Conservation (phyloP, 2,329 filamentous ascomycete species). For the Fusarium domesticum region DNA sequence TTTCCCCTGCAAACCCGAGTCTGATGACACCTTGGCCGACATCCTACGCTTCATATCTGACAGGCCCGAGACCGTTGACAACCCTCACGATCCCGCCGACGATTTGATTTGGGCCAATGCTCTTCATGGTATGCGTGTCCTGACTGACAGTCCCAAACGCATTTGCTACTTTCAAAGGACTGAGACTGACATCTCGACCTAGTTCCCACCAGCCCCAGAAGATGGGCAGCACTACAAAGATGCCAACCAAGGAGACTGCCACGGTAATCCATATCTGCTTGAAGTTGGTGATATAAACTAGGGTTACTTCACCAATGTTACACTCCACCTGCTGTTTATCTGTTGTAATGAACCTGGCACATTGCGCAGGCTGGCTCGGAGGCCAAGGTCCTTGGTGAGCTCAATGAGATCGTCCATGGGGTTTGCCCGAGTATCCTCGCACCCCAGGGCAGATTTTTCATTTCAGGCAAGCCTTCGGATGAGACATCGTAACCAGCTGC, state of each 20-base stretch:
- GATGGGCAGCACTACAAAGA: constrained; percentile 15
- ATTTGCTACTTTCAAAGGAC: constrained; percentile 22
- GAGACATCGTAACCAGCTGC: constrained; percentile 16
- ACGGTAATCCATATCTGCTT: constrained; percentile 21
- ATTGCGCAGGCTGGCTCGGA: constrained; percentile 21
- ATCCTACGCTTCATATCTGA: constrained; percentile 24
- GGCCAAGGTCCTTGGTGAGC: constrained; percentile 20
- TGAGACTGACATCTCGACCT: constrained; percentile 21
- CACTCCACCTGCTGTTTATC: constrained; percentile 16
- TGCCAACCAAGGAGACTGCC: constrained; percentile 14
- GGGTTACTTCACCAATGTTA: constrained; percentile 9
- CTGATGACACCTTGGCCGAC: constrained; percentile 14
- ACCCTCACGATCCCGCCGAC: constrained; percentile 14
- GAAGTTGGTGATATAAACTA: constrained; percentile 21
- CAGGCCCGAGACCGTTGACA: constrained; percentile 11
- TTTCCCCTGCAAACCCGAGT: constrained; percentile 20
- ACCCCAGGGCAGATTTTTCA: constrained; percentile 19
- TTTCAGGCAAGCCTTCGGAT: constrained; percentile 10
- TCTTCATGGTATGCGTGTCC: constrained; percentile 17
- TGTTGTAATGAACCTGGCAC: constrained; percentile 17
- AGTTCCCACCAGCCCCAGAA: constrained; percentile 28
- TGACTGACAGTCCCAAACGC: constrained; percentile 18
- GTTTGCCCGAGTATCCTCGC: constrained; percentile 13
- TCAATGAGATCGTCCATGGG: constrained; percentile 25
- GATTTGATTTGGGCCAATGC: constrained; percentile 19